Percentiles rank a stretch among this genome's conserved stretches.
Evolutionary conservation across 768 basidiomycete species (phyloP).

Genomic region (Cystobasidium onofrii): DNA sequence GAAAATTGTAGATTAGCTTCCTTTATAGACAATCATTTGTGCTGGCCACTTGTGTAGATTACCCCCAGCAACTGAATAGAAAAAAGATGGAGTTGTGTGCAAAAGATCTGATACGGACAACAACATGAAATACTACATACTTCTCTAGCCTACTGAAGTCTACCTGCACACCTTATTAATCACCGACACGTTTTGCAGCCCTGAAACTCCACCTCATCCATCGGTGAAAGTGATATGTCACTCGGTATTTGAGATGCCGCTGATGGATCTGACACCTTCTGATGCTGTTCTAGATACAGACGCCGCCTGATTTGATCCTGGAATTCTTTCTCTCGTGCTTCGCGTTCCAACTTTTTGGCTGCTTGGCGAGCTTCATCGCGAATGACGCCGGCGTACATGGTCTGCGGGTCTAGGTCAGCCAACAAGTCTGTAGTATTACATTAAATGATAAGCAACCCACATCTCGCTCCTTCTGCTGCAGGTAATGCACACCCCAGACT

Average conservation of each 20-base stretch:
- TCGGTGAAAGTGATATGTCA: background rate
- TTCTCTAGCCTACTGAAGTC: background rate
- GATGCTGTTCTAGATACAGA: constrained; percentile 34
- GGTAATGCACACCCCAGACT: constrained; percentile 81
- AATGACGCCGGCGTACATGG: constrained; percentile 83
- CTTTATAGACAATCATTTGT: background rate
- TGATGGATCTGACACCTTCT: constrained; percentile 35
- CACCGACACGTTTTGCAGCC: constrained; percentile 32
- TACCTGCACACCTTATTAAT: background rate
- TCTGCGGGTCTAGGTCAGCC: constrained; percentile 50
- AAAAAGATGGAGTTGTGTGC: background rate
- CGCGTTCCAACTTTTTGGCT: constrained; percentile 62
- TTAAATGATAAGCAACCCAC: constrained; percentile 47
- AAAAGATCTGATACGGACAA: background rate
- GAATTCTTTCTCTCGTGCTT: constrained; percentile 52
- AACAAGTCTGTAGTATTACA: background rate
- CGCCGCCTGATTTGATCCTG: constrained; percentile 34
- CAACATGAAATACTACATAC: background rate
- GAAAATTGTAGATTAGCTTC: background rate
- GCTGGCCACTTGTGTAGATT: background rate
- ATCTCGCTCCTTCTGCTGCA: constrained; percentile 73
- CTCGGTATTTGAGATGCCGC: background rate
- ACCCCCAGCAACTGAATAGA: background rate
- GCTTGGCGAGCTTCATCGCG: constrained; percentile 73
- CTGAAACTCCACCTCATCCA: constrained; percentile 32